phyloP scores from a whole-genome alignment of 2,329 filamentous ascomycete species.

The Colletotrichum eremochloae region DNA sequence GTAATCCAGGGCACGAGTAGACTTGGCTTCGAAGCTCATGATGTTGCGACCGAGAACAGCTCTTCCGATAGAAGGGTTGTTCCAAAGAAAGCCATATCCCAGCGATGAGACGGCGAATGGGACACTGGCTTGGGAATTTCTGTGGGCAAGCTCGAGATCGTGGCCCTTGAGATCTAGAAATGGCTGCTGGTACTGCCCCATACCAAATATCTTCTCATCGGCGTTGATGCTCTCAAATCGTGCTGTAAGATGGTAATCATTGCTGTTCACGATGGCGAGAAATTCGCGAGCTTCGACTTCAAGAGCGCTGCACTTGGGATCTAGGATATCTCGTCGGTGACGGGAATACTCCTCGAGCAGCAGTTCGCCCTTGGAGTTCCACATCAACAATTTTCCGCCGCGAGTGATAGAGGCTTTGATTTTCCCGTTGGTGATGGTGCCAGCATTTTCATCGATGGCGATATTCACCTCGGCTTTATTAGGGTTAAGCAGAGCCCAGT shows the following conservation, averaged over 20 bases:
- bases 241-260: constrained; percentile 65
- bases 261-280: constrained; percentile 61
- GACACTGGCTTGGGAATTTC: constrained; percentile 73
- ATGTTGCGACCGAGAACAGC: constrained; percentile 70
- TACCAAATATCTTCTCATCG: constrained; percentile 71
- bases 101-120: constrained; percentile 70
- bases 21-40: constrained; percentile 70
- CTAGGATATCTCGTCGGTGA: constrained; percentile 51
- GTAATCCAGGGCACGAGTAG: constrained; percentile 69
- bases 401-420: constrained; percentile 48
- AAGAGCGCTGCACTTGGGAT: constrained; percentile 69
- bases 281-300: constrained; percentile 69
- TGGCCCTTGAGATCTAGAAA: constrained; percentile 69
- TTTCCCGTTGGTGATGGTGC: constrained; percentile 49
- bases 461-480: constrained; percentile 34
- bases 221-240: constrained; percentile 66
- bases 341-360: constrained; percentile 52
- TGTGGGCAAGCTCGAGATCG: constrained; percentile 72
- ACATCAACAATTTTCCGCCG: constrained; percentile 49
- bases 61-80: constrained; percentile 70
- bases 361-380: constrained; percentile 46
- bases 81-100: constrained; percentile 74
- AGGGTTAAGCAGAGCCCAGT: constrained; percentile 54
- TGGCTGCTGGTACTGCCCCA: constrained; percentile 75
- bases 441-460: constrained; percentile 43